These are phyloP conservation scores for Talaromyces sp. DNA, from an alignment of 2,329 filamentous ascomycete genomes.

Conservation along the genomic window DNA sequence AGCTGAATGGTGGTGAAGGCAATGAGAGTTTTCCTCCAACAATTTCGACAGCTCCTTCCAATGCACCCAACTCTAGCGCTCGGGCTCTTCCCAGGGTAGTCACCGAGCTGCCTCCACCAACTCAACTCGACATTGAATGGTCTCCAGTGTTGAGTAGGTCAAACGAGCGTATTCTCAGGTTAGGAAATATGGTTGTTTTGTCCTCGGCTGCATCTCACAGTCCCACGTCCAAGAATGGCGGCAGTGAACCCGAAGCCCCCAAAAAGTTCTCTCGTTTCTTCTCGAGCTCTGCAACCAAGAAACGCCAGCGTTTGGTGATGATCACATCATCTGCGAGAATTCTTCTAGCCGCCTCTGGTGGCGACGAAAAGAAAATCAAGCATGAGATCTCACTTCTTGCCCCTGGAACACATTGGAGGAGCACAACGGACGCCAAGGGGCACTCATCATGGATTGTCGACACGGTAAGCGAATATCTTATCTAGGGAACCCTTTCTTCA, in stretches of 20 bases:
- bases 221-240: constrained; percentile 68
- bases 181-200: constrained; percentile 86
- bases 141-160: constrained; percentile 87
- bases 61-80: constrained; percentile 45
- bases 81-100: constrained; percentile 78
- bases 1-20: constrained; percentile 63
- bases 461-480: constrained; percentile 67
- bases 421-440: constrained; percentile 81
- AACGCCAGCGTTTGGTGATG: constrained; percentile 90
- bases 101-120: constrained; percentile 93
- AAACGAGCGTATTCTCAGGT: constrained; percentile 91
- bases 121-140: constrained; percentile 97
- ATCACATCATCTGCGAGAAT: constrained; percentile 89
- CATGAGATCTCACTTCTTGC: constrained; percentile 83
- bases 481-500: neutral
- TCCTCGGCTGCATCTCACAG: constrained; percentile 76
- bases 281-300: constrained; percentile 86
- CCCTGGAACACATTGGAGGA: constrained; percentile 76
- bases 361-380: constrained; percentile 94
- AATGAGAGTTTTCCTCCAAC: constrained; percentile 47
- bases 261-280: constrained; percentile 95
- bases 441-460: constrained; percentile 88
- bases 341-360: constrained; percentile 85
- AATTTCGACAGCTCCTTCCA: constrained; percentile 43
- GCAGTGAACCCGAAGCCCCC: constrained; percentile 65